phyloP scores from a whole-genome alignment of 2,329 filamentous ascomycete species.

The Colletotrichum orbiculare region DNA sequence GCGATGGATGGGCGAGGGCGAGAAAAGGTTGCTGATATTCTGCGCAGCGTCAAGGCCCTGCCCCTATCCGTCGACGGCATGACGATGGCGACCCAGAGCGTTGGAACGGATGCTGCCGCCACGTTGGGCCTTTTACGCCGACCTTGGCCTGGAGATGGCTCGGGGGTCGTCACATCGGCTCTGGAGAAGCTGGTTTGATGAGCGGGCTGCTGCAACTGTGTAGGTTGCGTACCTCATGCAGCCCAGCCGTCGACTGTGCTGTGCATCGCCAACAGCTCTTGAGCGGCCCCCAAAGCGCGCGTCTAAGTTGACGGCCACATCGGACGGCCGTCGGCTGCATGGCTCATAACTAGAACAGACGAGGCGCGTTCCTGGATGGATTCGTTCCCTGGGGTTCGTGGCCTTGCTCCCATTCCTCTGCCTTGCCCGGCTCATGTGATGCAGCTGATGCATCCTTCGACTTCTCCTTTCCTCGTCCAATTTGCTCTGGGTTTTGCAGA shows the following conservation, averaged over 20 bases:
- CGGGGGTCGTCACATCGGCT: conserved; percentile 29
- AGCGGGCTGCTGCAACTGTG: conserved; percentile 21
- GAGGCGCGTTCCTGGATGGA: background rate
- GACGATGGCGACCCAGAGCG: conserved; percentile 27
- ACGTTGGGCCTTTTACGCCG: conserved; percentile 26
- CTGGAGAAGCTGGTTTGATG: conserved; percentile 17
- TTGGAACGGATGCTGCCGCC: conserved; percentile 36
- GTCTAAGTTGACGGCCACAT: conserved; percentile 27
- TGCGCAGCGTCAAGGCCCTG: background rate
- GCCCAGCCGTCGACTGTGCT: conserved; percentile 20
- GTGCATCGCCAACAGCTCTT: conserved; percentile 29
- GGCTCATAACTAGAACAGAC: conserved; percentile 18
- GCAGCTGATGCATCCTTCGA: background rate
- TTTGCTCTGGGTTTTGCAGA: background rate
- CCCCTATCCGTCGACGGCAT: conserved; percentile 31
- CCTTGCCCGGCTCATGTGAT: background rate
- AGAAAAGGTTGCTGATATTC: too few species aligned
- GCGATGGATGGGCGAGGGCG: background rate
- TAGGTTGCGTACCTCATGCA: too few species aligned
- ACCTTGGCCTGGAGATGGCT: background rate
- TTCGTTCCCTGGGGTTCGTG: background rate
- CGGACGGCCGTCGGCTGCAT: conserved; percentile 13
- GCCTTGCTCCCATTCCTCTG: conserved; percentile 3
- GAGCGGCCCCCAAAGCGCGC: conserved; percentile 31
- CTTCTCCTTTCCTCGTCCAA: background rate